Evolutionary conservation across 495 filamentous ascomycete species (phyloP).

Genomic region (Chaetomium fimeti): DNA sequence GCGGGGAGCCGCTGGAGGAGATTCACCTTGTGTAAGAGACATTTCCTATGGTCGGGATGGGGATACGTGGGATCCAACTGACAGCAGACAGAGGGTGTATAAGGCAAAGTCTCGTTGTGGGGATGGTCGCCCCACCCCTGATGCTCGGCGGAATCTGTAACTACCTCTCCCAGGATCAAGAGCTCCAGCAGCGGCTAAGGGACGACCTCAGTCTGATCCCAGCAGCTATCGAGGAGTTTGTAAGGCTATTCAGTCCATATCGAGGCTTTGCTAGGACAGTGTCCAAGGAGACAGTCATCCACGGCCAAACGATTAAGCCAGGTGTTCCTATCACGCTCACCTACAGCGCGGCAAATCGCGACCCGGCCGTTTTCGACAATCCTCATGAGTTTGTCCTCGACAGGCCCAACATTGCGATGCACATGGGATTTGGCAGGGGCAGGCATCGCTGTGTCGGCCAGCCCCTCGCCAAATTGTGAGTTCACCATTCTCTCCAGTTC

Average conservation of each 20-base stretch:
- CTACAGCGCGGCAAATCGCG: conserved; percentile 8
- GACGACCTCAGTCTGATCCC: conserved; percentile 3
- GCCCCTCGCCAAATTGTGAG: not conserved
- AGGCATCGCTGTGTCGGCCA: conserved; percentile 7
- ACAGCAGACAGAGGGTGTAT: conserved; percentile 1
- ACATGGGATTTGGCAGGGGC: conserved; percentile 4
- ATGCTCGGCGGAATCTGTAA: conserved; percentile 12
- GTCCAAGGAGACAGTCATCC: conserved; percentile 7
- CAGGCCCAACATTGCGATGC: conserved; percentile 5
- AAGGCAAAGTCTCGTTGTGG: conserved; percentile 1
- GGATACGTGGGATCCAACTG: not conserved
- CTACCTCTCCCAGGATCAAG: not conserved
- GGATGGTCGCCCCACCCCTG: conserved; percentile 4
- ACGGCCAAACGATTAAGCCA: conserved; percentile 4
- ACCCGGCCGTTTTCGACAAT: conserved; percentile 4
- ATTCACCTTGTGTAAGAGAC: conserved; percentile 2
- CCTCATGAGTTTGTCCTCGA: not conserved
- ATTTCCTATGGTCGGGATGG: no score
- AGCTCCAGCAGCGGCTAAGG: not conserved
- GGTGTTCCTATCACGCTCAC: conserved; percentile 3
- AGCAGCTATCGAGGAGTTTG: conserved; percentile 4
- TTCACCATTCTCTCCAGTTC: not conserved
- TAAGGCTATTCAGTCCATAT: conserved; percentile 2
- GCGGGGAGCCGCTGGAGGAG: conserved; percentile 7
- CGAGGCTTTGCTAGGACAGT: conserved; percentile 1